Evolutionary conservation across 1,284 basidiomycete genomes (phyloP), one percentile per base, ranked within the genome.

Genomic region (Lentinula novae-zelandiae): DNA sequence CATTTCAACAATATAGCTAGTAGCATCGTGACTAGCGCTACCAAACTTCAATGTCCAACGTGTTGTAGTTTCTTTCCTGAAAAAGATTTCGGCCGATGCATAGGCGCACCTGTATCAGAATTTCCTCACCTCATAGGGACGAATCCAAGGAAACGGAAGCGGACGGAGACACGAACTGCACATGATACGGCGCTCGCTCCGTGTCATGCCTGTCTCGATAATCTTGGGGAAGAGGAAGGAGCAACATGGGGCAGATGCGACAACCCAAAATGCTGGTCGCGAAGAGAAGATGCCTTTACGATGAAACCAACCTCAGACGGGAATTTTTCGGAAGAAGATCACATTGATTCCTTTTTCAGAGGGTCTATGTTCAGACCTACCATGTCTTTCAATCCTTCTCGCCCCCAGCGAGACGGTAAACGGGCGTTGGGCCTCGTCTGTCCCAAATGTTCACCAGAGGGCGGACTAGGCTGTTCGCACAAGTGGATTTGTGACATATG

Each of bases 401-500:
- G 40, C 7, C 10, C 12, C 12, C 52, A 39, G 10, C 20, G 22
- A 7, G 48, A 17, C n/a, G 12, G 15, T 27, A 22, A 38, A n/a
- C 44, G 8, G 9, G 20, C 46, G n/a, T 33, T 60, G 27, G 58
- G 58, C 6, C 55, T 63, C 9, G 58, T 60, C 20, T 63, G 62
- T 57, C 62, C 62, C 27, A 46, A 51, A 40, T 63, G 62, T 17
- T 57, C 62, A 13, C 58, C 62, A 3, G 62, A 63, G 44, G 62
- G 62, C 20, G 62, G 62, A 6, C 42, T 63, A 7, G 58, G 62
- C 34, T 63, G 62, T 33, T 58, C 53, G 22, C 62, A 63, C 40
- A 53, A 57, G 44, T 63, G 62, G 62, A 63, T 63, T 13, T 63
- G 62, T 13, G 62, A 63, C 33, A 34, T 57, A 3, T 63, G 62